Percentiles rank a stretch among this genome's conserved stretches.
phyloP scores from a whole-genome alignment of 2,329 filamentous ascomycete species.

The Plectosphaerella plurivora region DNA sequence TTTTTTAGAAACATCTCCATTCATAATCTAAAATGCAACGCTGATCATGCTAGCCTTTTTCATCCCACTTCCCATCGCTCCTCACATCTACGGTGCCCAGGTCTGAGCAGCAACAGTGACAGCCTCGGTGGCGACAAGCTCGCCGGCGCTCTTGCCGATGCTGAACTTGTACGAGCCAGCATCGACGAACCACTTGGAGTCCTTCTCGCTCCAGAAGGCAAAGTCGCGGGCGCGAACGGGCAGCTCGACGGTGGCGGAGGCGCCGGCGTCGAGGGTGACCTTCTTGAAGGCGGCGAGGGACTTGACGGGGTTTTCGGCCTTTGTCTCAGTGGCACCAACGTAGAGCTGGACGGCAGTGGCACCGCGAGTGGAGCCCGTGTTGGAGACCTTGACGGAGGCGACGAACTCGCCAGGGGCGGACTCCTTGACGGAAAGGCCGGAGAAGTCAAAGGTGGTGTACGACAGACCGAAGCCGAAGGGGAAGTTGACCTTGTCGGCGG shows the following conservation, averaged over 20 bases:
- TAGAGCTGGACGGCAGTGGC: conserved; percentile 25
- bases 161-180: conserved; percentile 23
- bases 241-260: conserved; percentile 24
- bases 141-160: conserved; percentile 12
- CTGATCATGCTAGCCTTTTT: neutral
- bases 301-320: conserved; percentile 24
- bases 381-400: conserved; percentile 36
- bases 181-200: conserved; percentile 22
- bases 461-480: conserved; percentile 63
- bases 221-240: conserved; percentile 25
- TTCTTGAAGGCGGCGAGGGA: conserved; percentile 41
- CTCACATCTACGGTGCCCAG: neutral
- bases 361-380: conserved; percentile 18
- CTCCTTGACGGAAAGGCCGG: conserved; percentile 45
- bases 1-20: no score
- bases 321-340: conserved; percentile 17
- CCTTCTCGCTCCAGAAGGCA: conserved; percentile 35
- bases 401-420: neutral
- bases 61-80: neutral
- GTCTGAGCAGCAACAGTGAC: neutral
- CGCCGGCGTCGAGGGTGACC: conserved; percentile 28
- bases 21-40: neutral
- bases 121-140: conserved; percentile 11
- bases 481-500: conserved; percentile 54
- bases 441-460: conserved; percentile 60